Conservation (phyloP, 148 eudicot genomes). For the Spergularia bocconei region DNA sequence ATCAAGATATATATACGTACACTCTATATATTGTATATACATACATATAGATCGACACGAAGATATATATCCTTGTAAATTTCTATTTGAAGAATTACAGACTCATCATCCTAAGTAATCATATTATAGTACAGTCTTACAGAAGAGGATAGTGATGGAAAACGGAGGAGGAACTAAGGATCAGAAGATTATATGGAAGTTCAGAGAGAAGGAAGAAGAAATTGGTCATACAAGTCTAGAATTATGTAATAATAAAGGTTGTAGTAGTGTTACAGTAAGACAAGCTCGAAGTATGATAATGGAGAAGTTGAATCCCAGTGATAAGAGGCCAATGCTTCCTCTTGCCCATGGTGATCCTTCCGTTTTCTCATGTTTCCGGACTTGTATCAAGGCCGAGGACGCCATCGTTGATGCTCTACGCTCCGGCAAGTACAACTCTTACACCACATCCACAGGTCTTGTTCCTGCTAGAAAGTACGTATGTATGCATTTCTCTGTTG, state of each 20-base stretch:
- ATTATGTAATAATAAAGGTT: no score
- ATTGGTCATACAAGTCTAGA: no score
- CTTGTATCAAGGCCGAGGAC: conserved; percentile 37
- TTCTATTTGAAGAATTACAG: no score
- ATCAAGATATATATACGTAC: no score
- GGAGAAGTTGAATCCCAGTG: conserved; percentile 36
- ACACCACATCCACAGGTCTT: conserved; percentile 39
- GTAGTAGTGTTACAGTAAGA: conserved; percentile 39
- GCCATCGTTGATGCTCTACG: conserved; percentile 51
- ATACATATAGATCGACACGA: no score
- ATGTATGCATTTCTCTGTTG: neutral
- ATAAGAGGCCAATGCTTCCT: conserved; percentile 36
- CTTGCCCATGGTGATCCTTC: conserved; percentile 73
- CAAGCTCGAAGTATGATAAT: conserved; percentile 31
- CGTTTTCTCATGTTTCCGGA: conserved; percentile 50
- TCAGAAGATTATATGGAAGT: conserved; percentile 26
- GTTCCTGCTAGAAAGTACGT: conserved; percentile 46
- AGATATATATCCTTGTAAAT: no score
- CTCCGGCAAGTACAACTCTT: conserved; percentile 49
- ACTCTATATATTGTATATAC: no score
- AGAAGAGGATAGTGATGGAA: conserved; percentile 19
- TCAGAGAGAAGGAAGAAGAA: conserved; percentile 31
- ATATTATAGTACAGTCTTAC: no score
- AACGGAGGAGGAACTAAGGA: conserved; percentile 4
- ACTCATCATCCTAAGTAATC: no score